Evolutionary conservation across 768 basidiomycete species (phyloP), one percentile per base, ranked within the genome.

Genomic region (Boletus patriciae): DNA sequence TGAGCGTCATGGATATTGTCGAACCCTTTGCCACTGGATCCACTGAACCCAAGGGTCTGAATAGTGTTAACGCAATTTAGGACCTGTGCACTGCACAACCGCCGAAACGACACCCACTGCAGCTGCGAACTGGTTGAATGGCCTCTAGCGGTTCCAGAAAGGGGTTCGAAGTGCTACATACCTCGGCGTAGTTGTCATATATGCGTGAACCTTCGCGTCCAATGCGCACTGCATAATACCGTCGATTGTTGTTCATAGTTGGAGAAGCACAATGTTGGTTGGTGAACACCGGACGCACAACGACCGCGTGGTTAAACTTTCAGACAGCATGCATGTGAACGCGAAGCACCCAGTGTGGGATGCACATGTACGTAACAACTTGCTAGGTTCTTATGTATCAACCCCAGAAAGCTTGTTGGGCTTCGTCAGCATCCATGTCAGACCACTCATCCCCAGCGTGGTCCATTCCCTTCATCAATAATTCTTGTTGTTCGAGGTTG

Each of bases 351-450:
- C n/a, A n/a, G n/a, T 21, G 13, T 6, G 29, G 34, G 7, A 13
- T 18, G 36, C 7, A 10, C 31, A 47, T 44, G 37, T 60, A 60
- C 58, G 58, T 60, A 60, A 54, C 29, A 5, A 16, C 18, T 31
- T 23, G 18, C 10, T 29, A 36, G 4, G 21, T 13, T 50, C 50
- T 46, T 9, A 29, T 19, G 5, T 23, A 42, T 21, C 42, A 52
- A 50, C 21, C 10, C 57, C 65, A 76, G 58, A 75, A 78, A 23
- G 62, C 67, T 40, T 66, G 65, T 56, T 70, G 70, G 0, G 64
- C 70, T 33, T 73, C 73, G 6, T 77, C 77, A 23, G 57, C 52
- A 43, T 81, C 79, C 69, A 74, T 73, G 10, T 66, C 66, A 21
- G 48, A 58, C 55, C 63, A 62, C 36, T 62, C 66, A 12, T 63